Percentiles rank a stretch among this genome's conserved stretches.
These are phyloP conservation scores for Pleurotus ostreatus DNA, from an alignment of 768 basidiomycete species.

Conservation along the genomic window DNA sequence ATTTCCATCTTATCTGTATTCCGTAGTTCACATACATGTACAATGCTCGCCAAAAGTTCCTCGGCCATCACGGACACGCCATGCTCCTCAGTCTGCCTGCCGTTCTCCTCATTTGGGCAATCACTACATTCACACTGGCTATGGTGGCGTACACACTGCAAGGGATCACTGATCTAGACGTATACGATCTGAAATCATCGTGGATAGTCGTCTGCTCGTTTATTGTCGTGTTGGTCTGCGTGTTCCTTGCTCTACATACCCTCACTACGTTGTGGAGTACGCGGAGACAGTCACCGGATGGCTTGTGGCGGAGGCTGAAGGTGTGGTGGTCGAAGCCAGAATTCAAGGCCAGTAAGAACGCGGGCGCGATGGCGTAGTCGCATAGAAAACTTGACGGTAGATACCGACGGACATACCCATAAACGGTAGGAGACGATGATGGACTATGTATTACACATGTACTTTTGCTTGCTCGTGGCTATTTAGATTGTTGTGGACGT, in stretches of 20 bases:
- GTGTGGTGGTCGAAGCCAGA: too few species aligned
- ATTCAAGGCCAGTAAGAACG: too few species aligned
- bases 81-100: conserved; percentile 49
- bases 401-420: too few species aligned
- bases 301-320: too few species aligned
- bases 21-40: conserved; percentile 50
- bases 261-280: conserved; percentile 47
- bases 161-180: conserved; percentile 19
- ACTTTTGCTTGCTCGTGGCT: too few species aligned
- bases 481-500: too few species aligned
- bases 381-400: too few species aligned
- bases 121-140: conserved; percentile 42
- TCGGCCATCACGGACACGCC: conserved; percentile 47
- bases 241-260: conserved; percentile 39
- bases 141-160: conserved; percentile 42
- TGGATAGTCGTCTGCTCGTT: conserved; percentile 40
- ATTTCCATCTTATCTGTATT: neutral
- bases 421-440: too few species aligned
- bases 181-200: conserved; percentile 25
- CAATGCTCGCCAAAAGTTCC: conserved; percentile 38
- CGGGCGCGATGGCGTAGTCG: too few species aligned
- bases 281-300: too few species aligned
- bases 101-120: conserved; percentile 48
- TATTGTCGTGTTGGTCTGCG: conserved; percentile 31
- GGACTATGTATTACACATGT: too few species aligned